A percentile compares a stretch with the other conserved stretches of the same genome.
Evolutionary conservation across 495 filamentous ascomycete species (phyloP).

Genomic region (Aspergillus bridgeri): DNA sequence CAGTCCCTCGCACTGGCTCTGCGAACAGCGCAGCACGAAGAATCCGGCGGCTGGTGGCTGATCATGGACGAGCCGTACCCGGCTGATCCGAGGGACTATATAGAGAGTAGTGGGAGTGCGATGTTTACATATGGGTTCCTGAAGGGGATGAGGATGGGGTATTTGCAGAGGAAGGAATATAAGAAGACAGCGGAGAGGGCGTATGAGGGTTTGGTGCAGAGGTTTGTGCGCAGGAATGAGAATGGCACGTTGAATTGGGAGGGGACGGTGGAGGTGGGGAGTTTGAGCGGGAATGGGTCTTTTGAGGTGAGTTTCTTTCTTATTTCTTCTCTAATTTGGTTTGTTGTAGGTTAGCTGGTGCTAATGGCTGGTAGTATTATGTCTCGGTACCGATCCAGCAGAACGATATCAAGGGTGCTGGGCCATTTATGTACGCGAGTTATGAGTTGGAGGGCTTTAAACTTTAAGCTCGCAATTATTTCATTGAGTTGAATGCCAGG

Average conservation of each 20-base stretch:
- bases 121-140: constrained; percentile 19
- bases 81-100: constrained; percentile 13
- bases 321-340: not conserved
- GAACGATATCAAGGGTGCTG: constrained; percentile 17
- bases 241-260: constrained; percentile 17
- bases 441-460: constrained; percentile 12
- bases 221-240: constrained; percentile 8
- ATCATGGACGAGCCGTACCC: constrained; percentile 16
- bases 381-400: constrained; percentile 14
- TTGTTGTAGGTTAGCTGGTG: not conserved
- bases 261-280: constrained; percentile 16
- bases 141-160: constrained; percentile 14
- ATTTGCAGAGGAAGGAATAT: constrained; percentile 7
- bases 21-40: constrained; percentile 7
- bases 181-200: not conserved
- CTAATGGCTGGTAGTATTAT: constrained; percentile 14
- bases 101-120: constrained; percentile 17
- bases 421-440: constrained; percentile 17
- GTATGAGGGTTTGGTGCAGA: not conserved
- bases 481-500: no score
- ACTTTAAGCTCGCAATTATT: no score
- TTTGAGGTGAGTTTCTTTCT: constrained; percentile 13
- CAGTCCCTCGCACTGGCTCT: constrained; percentile 9
- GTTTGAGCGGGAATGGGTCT: constrained; percentile 16
- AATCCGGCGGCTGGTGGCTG: constrained; percentile 15